Conservation (phyloP, 768 basidiomycete species). For the Cytidiella melzeri region DNA sequence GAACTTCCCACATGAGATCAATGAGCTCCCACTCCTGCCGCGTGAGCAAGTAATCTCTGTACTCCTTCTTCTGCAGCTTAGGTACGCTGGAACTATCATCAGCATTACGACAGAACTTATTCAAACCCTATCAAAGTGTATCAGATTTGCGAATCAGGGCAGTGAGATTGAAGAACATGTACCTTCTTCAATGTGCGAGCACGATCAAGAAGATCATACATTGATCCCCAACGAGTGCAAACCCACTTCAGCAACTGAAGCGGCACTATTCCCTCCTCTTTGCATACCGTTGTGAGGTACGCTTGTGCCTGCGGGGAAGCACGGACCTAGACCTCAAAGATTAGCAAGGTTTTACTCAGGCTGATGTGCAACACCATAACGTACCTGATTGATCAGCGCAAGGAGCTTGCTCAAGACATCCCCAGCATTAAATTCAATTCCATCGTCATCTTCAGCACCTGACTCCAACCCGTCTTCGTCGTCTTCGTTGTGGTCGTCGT, state of each 20-base stretch:
- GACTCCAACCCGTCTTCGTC: not conserved
- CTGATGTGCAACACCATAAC: too few species aligned
- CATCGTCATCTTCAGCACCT: not conserved
- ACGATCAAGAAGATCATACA: conserved; percentile 1
- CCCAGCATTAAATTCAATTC: conserved; percentile 2
- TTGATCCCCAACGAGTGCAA: conserved; percentile 5
- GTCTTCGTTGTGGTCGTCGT: not conserved
- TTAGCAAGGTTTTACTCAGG: too few species aligned
- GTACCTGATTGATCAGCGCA: conserved; percentile 3
- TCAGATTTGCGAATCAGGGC: too few species aligned
- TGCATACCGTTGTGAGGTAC: not conserved
- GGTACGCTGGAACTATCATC: not conserved
- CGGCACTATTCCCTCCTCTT: not conserved
- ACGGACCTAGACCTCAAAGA: conserved; percentile 4
- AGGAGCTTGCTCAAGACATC: conserved; percentile 5
- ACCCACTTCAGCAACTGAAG: conserved; percentile 4
- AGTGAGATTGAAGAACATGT: too few species aligned
- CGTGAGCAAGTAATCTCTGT: not conserved
- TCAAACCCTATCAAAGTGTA: not conserved
- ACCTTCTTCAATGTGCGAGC: too few species aligned
- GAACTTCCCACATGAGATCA: not conserved
- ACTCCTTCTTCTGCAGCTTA: not conserved
- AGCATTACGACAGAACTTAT: not conserved
- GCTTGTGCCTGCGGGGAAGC: conserved; percentile 5
- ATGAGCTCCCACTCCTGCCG: not conserved